Evolutionary conservation across 2,329 filamentous ascomycete species (phyloP), one percentile per base, ranked within the genome.

Genomic region (Akanthomyces muscarius): DNA sequence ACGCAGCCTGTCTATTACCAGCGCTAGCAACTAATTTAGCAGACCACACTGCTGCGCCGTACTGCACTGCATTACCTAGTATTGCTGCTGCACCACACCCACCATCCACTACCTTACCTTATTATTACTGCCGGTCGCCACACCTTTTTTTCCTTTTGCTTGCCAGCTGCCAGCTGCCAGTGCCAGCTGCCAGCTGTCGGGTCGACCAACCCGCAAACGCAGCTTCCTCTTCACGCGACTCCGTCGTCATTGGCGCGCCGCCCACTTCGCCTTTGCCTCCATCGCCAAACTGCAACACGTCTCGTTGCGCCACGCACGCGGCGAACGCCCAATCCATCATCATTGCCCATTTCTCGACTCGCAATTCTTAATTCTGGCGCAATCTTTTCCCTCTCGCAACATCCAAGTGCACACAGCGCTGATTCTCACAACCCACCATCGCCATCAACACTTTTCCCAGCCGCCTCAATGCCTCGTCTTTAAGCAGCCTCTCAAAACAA

Each of bases 201-300:
- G 38, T 18, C 58, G 45, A 30, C 45, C 41, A 42, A n/a, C 28
- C 28, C 50, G 45, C 57, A 47, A 61, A 51, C 48, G 57, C 36
- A 45, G 16, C 50, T 53, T 18, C 8, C 44, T 13, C 36, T 13
- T 51, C 11, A 36, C 58, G 58, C 58, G 58, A 54, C 41, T 47
- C n/a, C n/a, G 33, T 53, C 58, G 57, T 53, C 58, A 61, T 61
- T 61, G 58, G 50, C 50, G 58, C 58, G 58, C 55, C 33, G 33
- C 33, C 52, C 52, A 36, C 25, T 28, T 23, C 8, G 44, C 59
- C 59, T 45, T 25, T 21, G 44, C 50, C 50, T 45, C 33, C 36
- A 51, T 53, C 47, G 28, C 57, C 23, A 61, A 61, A 23, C 18
- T 25, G 28, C 48, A 28, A 52, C 13, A 38, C 58, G 44, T 25